Evolutionary conservation across 2,329 filamentous ascomycete species (phyloP).

Genomic region (Arthrobotrys sinensis): DNA sequence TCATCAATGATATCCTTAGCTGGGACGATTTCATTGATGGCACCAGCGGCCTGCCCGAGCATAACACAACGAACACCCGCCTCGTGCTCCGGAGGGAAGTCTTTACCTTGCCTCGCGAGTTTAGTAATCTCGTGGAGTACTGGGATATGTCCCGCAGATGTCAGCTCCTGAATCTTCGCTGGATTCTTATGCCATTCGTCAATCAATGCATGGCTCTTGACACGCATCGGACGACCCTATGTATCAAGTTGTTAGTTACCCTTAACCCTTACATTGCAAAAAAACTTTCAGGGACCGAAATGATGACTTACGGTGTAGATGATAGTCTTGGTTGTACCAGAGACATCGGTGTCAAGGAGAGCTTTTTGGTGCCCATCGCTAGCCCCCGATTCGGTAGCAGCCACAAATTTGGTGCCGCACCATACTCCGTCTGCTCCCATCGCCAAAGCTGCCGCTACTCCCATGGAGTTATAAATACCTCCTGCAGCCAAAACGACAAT

Average conservation of each 20-base stretch:
- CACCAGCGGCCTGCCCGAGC: constrained; percentile 93
- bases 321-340: constrained; percentile 85
- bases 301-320: constrained; percentile 66
- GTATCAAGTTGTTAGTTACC: constrained; percentile 69
- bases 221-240: constrained; percentile 83
- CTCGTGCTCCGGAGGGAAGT: constrained; percentile 82
- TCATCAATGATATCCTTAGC: constrained; percentile 86
- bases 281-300: background rate
- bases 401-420: constrained; percentile 96
- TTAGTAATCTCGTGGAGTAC: constrained; percentile 68
- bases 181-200: constrained; percentile 83
- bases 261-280: background rate
- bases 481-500: constrained; percentile 91
- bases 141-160: constrained; percentile 82
- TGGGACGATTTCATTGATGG: constrained; percentile 82
- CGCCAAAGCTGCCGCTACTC: constrained; percentile 85
- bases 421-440: constrained; percentile 90
- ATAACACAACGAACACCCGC: constrained; percentile 82
- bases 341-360: constrained; percentile 82
- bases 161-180: constrained; percentile 81
- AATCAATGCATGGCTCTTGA: constrained; percentile 87
- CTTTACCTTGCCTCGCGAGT: constrained; percentile 72
- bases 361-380: constrained; percentile 85
- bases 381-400: constrained; percentile 83
- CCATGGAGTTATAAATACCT: constrained; percentile 87